Base-by-base conservation (phyloP, 345 rosid genomes). In the Kandelia obovata region DNA sequence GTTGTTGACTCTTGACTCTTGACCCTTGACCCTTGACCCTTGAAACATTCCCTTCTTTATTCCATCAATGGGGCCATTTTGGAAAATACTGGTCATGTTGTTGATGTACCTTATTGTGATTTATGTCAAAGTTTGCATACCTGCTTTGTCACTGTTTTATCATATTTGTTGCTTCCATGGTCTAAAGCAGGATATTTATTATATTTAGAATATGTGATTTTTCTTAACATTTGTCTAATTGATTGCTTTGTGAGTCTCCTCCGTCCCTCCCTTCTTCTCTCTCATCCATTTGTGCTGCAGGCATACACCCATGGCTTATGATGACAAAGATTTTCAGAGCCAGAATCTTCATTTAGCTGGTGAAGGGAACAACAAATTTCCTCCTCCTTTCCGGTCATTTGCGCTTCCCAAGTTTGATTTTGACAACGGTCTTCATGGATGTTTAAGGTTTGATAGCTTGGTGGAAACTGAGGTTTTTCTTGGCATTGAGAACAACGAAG, bases 231-330 rank as follows among this genome's bases (percentile, higher is more conserved):
- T 43, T 43, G 17, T 43, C 17, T 13, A 13, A 43, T 43, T 43
- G 32, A 23, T 52, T 67, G 28, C 16, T 32, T 28, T 58, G 19
- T 32, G 28, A 31, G 17, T 60, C 53, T 58, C 65, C 52, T 30
- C 58, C 53, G 52, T 46, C 27, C n/a, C 47, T 31, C 17, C 28
- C 64, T 27, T 20, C 25, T 25, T 62, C 43, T 62, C 59, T 57
- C 25, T 9, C 53, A 35, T 62, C 21, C 32, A 32, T 58, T 31
- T 34, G 39, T 65, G 7, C 73, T 74, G 66, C 78, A 95, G 99
- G 92, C 71, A 81, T 74, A 80, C 72, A 83, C 95, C 85, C 96
- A 96, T 96, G 99, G 99, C 92, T 87, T 90, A 86, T 89, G 96
- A 96, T 85, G 99, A 92, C 82, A 90, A 79, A 83, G 98, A 96